phyloP scores from a whole-genome alignment of 345 rosid genomes.

The Chamaenerion angustifolium region DNA sequence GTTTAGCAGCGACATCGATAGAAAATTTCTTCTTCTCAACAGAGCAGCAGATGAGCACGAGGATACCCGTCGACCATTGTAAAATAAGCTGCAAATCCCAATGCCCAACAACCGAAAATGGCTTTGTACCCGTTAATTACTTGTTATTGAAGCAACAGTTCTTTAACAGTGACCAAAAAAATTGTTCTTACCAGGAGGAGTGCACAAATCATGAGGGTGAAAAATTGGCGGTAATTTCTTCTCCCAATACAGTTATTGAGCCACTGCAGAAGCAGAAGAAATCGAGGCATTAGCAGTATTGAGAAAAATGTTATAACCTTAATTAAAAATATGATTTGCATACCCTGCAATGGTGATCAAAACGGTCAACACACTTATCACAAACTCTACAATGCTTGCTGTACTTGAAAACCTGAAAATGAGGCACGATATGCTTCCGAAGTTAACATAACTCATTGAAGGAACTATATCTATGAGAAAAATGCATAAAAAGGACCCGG shows the following conservation, averaged over 20 bases:
- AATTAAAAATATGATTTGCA: constrained; percentile 2
- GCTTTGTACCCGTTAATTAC: constrained; percentile 36
- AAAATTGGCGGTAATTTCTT: constrained; percentile 76
- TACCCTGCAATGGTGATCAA: constrained; percentile 99
- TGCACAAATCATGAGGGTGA: constrained; percentile 81
- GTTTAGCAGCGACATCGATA: constrained; percentile 56
- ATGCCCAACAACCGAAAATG: constrained; percentile 40
- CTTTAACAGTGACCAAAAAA: constrained; percentile 2
- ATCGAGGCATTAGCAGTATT: constrained; percentile 8
- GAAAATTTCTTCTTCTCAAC: constrained; percentile 54
- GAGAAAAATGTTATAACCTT: not conserved
- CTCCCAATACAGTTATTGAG: constrained; percentile 91
- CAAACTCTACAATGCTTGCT: constrained; percentile 98
- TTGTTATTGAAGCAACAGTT: constrained; percentile 16
- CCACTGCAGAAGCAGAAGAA: constrained; percentile 72
- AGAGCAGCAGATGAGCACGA: constrained; percentile 69
- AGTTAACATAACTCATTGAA: not conserved
- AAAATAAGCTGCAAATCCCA: constrained; percentile 90
- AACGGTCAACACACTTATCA: constrained; percentile 83
- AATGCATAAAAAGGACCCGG: too few species aligned
- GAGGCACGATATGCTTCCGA: not conserved
- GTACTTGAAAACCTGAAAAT: constrained; percentile 72
- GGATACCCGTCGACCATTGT: constrained; percentile 83
- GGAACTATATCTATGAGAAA: too few species aligned
- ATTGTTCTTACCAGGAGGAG: constrained; percentile 63